phyloP scores from a whole-genome alignment of 2,329 filamentous ascomycete species.

The Hypoxylon sp. region DNA sequence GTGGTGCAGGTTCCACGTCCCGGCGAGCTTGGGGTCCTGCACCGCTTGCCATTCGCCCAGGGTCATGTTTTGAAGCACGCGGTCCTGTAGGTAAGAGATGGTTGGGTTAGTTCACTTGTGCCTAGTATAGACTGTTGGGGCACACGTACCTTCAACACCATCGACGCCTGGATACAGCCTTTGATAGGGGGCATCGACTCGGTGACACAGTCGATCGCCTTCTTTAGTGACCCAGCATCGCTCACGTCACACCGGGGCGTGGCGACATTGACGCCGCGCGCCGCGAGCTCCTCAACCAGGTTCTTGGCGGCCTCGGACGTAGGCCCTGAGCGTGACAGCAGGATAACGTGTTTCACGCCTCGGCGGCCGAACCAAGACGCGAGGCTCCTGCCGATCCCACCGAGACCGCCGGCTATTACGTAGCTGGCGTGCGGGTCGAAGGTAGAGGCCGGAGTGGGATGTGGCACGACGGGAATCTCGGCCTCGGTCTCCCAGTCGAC shows the following conservation, averaged over 20 bases:
- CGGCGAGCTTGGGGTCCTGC: conserved; percentile 51
- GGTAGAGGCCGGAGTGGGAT: neutral
- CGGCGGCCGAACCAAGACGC: conserved; percentile 30
- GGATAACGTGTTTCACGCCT: conserved; percentile 41
- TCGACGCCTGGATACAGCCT: conserved; percentile 55
- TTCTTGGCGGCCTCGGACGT: neutral
- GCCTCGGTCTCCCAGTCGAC: neutral
- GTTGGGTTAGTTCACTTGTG: neutral
- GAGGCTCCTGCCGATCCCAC: conserved; percentile 35
- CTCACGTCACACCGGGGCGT: conserved; percentile 43
- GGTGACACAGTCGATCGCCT: conserved; percentile 33
- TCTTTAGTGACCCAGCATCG: conserved; percentile 42
- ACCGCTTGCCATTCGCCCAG: conserved; percentile 48
- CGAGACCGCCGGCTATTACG: conserved; percentile 44
- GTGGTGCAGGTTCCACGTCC: conserved; percentile 54
- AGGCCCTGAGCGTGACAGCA: conserved; percentile 39
- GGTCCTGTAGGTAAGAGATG: conserved; percentile 40
- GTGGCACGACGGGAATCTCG: neutral
- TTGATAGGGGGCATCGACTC: conserved; percentile 46
- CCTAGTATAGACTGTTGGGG: neutral
- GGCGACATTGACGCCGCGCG: conserved; percentile 36
- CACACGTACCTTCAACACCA: conserved; percentile 47
- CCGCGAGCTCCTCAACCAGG: conserved; percentile 37
- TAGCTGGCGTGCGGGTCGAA: conserved; percentile 37
- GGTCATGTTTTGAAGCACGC: conserved; percentile 48